Conservation (phyloP, 306 rosid genomes). For the Neltuma alba region DNA sequence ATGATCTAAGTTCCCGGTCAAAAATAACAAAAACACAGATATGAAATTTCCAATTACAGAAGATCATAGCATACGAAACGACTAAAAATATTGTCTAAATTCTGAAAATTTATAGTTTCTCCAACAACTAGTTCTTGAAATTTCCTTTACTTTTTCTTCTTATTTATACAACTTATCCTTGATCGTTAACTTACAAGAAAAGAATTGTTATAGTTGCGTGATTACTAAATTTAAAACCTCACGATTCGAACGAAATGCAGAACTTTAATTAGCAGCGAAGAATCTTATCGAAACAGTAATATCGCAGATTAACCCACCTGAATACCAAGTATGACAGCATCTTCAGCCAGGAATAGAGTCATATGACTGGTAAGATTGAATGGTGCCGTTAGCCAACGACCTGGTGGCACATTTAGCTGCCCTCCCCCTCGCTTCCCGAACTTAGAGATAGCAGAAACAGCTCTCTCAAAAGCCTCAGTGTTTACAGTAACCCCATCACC, state of each 20-base stretch:
- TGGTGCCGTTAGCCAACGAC: constrained; percentile 97
- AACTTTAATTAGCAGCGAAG: background rate
- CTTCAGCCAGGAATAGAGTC: constrained; percentile 87
- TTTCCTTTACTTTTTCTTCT: background rate
- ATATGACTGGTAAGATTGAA: constrained; percentile 96
- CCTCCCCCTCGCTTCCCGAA: constrained; percentile 84
- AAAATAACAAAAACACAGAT: background rate
- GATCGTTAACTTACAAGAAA: background rate
- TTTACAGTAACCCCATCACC: constrained; percentile 91
- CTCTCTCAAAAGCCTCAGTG: constrained; percentile 85
- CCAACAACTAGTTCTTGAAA: background rate
- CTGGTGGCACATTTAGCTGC: constrained; percentile 96
- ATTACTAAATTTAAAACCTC: background rate
- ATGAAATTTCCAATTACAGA: background rate
- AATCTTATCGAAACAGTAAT: no score
- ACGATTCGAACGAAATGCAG: background rate
- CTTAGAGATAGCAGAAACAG: constrained; percentile 77
- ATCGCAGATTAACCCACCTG: constrained; percentile 49
- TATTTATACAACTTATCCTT: background rate
- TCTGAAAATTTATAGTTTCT: background rate
- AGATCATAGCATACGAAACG: background rate
- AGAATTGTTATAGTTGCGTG: background rate
- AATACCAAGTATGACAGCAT: constrained; percentile 82
- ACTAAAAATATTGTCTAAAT: background rate
- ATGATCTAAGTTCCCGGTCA: background rate